Evolutionary conservation across 2,329 filamentous ascomycete genomes (phyloP).

Genomic region (Chalara sp.): DNA sequence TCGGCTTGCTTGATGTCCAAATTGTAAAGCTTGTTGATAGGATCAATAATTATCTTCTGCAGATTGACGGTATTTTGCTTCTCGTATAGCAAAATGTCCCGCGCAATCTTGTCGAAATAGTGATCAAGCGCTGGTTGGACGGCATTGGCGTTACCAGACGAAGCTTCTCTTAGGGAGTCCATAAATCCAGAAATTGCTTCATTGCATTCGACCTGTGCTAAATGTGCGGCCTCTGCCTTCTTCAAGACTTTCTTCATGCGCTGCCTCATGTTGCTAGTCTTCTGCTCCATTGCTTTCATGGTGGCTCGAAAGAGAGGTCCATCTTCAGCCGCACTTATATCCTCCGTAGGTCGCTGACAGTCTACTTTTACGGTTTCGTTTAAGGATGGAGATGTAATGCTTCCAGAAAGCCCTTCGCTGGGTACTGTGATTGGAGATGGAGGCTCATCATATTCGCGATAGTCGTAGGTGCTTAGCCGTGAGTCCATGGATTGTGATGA

Average conservation of each 20-base stretch:
- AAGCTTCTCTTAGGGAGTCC: constrained; percentile 79
- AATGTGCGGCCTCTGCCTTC: constrained; percentile 81
- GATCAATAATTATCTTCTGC: constrained; percentile 91
- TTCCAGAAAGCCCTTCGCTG: constrained; percentile 28
- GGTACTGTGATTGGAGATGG: constrained; percentile 41
- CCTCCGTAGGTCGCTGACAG: constrained; percentile 78
- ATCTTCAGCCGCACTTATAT: constrained; percentile 80
- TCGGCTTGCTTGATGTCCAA: constrained; percentile 97
- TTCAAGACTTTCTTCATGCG: constrained; percentile 97
- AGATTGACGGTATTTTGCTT: constrained; percentile 76
- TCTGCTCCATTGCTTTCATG: constrained; percentile 93
- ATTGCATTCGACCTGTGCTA: constrained; percentile 76
- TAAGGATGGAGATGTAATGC: constrained; percentile 5
- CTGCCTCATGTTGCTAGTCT: constrained; percentile 86
- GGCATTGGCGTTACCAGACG: constrained; percentile 85
- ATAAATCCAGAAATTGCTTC: constrained; percentile 78
- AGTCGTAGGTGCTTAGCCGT: constrained; percentile 66
- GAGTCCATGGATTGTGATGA: constrained; percentile 84
- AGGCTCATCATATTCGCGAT: constrained; percentile 45
- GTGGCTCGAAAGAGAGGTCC: constrained; percentile 93
- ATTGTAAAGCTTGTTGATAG: constrained; percentile 83
- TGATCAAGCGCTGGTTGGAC: constrained; percentile 96
- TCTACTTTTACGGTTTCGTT: constrained; percentile 66
- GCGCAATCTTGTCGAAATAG: constrained; percentile 95
- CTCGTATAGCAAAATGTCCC: constrained; percentile 84